phyloP scores from a whole-genome alignment of 192 early-diverging fungal species.

The Linnemannia zychae region DNA sequence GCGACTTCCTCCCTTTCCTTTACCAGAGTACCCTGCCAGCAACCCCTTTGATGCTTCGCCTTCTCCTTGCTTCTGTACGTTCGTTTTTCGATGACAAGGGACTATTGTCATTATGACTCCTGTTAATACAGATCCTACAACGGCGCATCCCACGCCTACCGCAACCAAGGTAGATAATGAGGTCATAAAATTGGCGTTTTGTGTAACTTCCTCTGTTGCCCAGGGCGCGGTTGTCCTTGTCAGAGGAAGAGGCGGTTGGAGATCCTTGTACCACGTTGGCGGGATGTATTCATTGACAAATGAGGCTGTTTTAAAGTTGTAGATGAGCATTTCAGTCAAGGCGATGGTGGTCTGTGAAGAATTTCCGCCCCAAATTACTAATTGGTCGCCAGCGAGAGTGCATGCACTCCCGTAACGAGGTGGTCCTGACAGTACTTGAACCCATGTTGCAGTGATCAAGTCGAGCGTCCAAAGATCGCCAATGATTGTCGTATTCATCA shows the following conservation, averaged over 20 bases:
- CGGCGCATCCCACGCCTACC: too few relatives aligned
- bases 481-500: not conserved
- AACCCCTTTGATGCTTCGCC: too few relatives aligned
- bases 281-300: not conserved
- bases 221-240: not conserved
- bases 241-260: not conserved
- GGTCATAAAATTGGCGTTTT: too few relatives aligned
- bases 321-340: not conserved
- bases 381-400: not conserved
- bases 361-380: not conserved
- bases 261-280: not conserved
- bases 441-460: slow-evolving; percentile 10
- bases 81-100: too few relatives aligned
- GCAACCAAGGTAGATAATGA: too few relatives aligned
- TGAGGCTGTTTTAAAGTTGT: not conserved
- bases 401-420: too few relatives aligned
- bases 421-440: slow-evolving; percentile 10
- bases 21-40: too few relatives aligned
- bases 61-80: too few relatives aligned
- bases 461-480: slow-evolving; percentile 36
- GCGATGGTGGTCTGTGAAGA: not conserved
- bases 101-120: too few relatives aligned
- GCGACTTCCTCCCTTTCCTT: too few relatives aligned
- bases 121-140: too few relatives aligned
- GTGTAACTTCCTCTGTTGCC: too few relatives aligned